A percentile compares a stretch with the other conserved stretches of the same genome.
These are phyloP conservation scores for Cladophialophora yegresii DNA, from an alignment of 2,329 filamentous ascomycete genomes.

Conservation along the genomic window DNA sequence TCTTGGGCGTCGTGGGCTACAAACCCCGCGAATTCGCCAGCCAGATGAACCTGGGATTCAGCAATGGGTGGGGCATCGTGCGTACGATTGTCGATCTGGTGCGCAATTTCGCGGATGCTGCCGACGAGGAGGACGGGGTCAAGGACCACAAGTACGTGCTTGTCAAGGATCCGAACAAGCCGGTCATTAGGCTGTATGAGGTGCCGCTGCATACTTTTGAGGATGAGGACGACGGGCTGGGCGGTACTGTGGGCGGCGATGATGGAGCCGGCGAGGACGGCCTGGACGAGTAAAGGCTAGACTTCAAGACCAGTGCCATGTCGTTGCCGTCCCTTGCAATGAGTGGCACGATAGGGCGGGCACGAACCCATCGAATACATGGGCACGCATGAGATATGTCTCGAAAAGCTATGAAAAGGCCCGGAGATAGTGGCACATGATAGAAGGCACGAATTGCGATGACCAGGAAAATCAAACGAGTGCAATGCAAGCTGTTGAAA, in stretches of 20 bases:
- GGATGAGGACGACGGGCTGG: constrained; percentile 72
- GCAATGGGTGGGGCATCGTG: constrained; percentile 98
- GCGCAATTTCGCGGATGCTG: constrained; percentile 43
- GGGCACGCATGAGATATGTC: not conserved
- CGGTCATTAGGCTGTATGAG: constrained; percentile 87
- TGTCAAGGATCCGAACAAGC: constrained; percentile 93
- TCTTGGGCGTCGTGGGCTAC: constrained; percentile 94
- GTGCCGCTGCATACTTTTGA: constrained; percentile 87
- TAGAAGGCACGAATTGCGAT: not conserved
- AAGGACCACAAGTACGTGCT: constrained; percentile 54
- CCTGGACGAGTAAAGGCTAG: constrained; percentile 47
- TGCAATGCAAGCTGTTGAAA: not conserved
- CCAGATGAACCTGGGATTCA: constrained; percentile 97
- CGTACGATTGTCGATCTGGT: constrained; percentile 92
- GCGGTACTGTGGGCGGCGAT: constrained; percentile 53
- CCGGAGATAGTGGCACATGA: not conserved
- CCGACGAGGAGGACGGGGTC: constrained; percentile 40
- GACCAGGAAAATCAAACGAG: not conserved
- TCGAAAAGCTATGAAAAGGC: not conserved
- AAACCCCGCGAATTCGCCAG: constrained; percentile 95
- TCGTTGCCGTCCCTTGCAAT: not conserved
- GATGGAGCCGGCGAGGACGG: constrained; percentile 59
- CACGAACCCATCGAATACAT: not conserved
- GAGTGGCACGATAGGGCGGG: not conserved
- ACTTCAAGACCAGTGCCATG: not conserved